Base-by-base conservation (phyloP, 75 land plant genomes). In the Pinus albicaulis region DNA sequence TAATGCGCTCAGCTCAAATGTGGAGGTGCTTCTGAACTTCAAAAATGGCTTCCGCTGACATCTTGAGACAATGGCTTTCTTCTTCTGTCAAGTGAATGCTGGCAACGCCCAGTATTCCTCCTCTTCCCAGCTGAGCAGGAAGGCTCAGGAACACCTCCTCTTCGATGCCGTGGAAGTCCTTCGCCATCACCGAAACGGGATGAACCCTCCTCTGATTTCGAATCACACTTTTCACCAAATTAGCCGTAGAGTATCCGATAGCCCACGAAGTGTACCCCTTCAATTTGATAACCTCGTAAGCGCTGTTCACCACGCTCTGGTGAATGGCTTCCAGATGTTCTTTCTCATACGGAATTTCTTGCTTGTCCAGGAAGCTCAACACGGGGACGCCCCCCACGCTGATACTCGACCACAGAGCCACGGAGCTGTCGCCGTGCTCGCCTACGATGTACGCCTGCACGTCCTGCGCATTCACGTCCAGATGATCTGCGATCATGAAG, bases 211-310 rank as follows among this genome's bases (percentile, higher is more conserved):
- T 71, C 87, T 93, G 96, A 66, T 92, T 83, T 8, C 96, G 71
- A 23, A 93, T 74, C 25, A 93, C 48, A 23, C 83, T 74, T 28
- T 86, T 82, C 25, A 87, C 92, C 41, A 93, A 72, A 72, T 74
- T 93, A 14, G 96, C 96, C 2, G 77, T 92, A 16, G 96, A 93
- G 85, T 93, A 93, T 24, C 96, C 96, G 19, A 93, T 89, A 38
- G 94, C 96, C 94, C 96, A 93, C 0, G 96, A 93, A 0, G 96
- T 93, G 80, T 93, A 93, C 53, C 96, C 96, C 76, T 93, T 91
- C 69, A 93, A 87, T 5, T 78, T 81, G 48, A 93, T 93, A 41
- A 93, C 96, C 74, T 93, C 96, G 61, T 93, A 93, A 7, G 94
- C 93, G 61, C 92, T 76, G 4, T 83, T 74, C 7, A 93, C 80